Evolutionary conservation across 371 early-diverging fungal species (phyloP).

Genomic region (Mortierella sp.): DNA sequence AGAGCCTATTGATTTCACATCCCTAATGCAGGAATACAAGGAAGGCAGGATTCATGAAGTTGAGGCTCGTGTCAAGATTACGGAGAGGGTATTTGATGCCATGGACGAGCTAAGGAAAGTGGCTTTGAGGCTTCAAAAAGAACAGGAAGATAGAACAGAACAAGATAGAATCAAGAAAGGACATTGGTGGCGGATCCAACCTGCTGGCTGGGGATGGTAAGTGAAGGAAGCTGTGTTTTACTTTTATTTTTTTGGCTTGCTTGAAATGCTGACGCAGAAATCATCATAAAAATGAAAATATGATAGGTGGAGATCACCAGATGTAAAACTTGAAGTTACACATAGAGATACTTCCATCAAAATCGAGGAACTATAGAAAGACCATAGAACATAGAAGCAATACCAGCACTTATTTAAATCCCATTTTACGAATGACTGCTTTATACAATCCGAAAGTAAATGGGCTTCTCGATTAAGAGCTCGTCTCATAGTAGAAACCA

Average conservation of each 20-base stretch:
- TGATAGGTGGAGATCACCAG: constrained; percentile 39
- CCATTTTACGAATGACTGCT: not conserved
- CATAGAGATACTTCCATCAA: constrained; percentile 44
- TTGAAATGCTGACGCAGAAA: not conserved
- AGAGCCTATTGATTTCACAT: constrained; percentile 75
- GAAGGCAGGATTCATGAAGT: constrained; percentile 62
- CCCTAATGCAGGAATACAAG: constrained; percentile 69
- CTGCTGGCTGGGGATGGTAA: constrained; percentile 56
- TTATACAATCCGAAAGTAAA: too few species aligned
- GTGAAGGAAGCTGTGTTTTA: not conserved
- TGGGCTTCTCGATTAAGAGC: too few species aligned
- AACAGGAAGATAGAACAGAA: constrained; percentile 28
- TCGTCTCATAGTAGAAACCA: too few species aligned
- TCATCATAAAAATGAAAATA: too few species aligned
- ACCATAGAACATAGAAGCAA: not conserved
- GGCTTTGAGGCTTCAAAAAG: constrained; percentile 35
- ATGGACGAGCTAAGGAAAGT: constrained; percentile 60
- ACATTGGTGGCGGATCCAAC: constrained; percentile 51
- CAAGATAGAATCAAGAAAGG: constrained; percentile 38
- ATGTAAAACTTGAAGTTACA: constrained; percentile 24
- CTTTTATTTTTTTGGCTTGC: not conserved
- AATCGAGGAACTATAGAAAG: constrained; percentile 43
- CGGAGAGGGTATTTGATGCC: constrained; percentile 65
- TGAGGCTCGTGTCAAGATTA: constrained; percentile 71
- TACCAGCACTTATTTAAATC: not conserved